Evolutionary conservation across 495 filamentous ascomycete species (phyloP), one percentile per base, ranked within the genome.

Genomic region (Bathelium albidoporum): DNA sequence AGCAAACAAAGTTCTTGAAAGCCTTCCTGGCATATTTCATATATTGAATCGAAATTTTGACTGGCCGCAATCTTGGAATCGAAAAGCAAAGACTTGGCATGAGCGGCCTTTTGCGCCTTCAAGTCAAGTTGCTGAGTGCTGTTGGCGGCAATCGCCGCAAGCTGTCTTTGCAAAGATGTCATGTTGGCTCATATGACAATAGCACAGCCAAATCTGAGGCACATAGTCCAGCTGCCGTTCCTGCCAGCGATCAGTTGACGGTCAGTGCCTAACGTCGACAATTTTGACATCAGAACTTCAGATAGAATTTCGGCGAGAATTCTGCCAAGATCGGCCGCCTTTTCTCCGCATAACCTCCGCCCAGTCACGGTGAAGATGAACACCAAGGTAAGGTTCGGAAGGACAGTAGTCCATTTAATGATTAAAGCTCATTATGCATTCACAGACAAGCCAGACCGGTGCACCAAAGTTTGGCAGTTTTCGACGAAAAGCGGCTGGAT

Each of bases 81-180:
- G 74, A 91, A 99, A 61, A 99, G 86, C 60, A 99, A 74, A 18
- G 94, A 97, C 69, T 94, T 89, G 58, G 89, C 90, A 78, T 97
- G 93, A 29, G 89, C 81, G 43, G 87, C 80, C 74, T 90, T 91
- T 75, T 96, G 88, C 59, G 89, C 88, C 72, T 95, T 95, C 55
- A 95, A 83, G 71, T 97, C 88, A 63, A 97, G 83, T 53, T 78
- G 73, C 52, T 74, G 74, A 31, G 74, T 76, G 65, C 68, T 73
- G 59, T 70, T 71, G 3, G 70, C 66, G 2, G 72, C 72, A 59
- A 78, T 76, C 18, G 62, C 62, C 49, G 73, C 73, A 52, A 78
- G 73, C 68, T 78, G 75, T 62, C 71, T 69, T 65, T 76, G 73
- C 1, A 78, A 70, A 7, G 72, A 69, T 18, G 73, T 69, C 60